Evolutionary conservation across 805 yeast genomes (phyloP), one percentile per base, ranked within the genome.

Genomic region (Saturnispora diversa): DNA sequence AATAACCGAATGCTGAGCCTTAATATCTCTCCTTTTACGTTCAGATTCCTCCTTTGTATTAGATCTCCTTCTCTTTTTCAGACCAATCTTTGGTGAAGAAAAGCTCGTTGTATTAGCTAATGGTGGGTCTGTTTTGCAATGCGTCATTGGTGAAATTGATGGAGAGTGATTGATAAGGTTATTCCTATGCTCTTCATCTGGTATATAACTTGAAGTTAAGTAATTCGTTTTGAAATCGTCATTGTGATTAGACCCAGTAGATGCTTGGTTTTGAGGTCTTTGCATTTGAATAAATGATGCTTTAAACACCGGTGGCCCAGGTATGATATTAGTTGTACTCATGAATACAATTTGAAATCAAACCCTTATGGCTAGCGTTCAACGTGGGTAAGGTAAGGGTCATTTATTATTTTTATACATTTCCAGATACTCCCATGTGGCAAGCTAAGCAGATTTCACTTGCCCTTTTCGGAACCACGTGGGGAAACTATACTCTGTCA

Each of bases 1-100:
- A 44, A 84, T 84, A 30, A 81, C 77, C 2, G 87, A 78, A 56
- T 84, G 94, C 12, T 78, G 77, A 9, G 69, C 64, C 48, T 71
- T 74, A 31, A 74, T 64, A 32, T 74, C 75, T 37, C 64, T 60
- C 42, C 66, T 64, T 42, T 70, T 65, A 46, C 60, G 59, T 34
- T 66, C 75, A 4, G 62, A 16, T 37, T 57, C 64, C 24, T 55
- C 61, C 29, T 55, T 51, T 6, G 60, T 58, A 45, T 56, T 52
- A 37, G 64, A 51, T 49, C 58, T 50, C 38, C 51, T 53, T 17
- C 46, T 45, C 3, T 31, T 33, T 15, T 33, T 40, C 12, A 41
- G 26, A 9, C 25, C 26, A 4, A 25, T 15, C 13, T 15, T 40
- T 19, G 45, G 41, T 22, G 29, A 39, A 3, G 12, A 5, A 16